Conservation (phyloP, 1,284 basidiomycete species). For the Boletellus sp. region DNA sequence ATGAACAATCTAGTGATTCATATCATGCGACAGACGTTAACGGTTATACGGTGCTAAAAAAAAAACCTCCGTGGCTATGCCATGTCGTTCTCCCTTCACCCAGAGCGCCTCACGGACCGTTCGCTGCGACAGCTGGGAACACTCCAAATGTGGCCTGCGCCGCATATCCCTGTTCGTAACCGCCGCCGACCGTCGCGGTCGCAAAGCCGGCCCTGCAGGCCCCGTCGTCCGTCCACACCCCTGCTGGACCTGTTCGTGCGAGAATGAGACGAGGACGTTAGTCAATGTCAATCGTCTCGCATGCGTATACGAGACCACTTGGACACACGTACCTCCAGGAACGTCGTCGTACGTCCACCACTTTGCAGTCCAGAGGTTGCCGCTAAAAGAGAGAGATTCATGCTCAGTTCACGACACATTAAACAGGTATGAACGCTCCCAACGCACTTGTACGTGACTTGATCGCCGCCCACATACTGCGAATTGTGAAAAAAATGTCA, state of each 20-base stretch:
- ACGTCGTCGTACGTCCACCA: conserved; percentile 21
- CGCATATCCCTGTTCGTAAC: background rate
- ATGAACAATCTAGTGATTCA: too few relatives aligned
- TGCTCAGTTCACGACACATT: background rate
- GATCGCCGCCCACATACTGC: conserved; percentile 20
- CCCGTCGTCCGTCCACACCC: conserved; percentile 19
- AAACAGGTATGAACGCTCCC: background rate
- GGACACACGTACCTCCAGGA: conserved; percentile 17
- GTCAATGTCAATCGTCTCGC: background rate
- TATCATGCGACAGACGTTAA: too few relatives aligned
- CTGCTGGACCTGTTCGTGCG: conserved; percentile 11
- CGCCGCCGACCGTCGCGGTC: conserved; percentile 1
- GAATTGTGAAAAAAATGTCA: background rate
- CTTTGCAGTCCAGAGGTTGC: conserved; percentile 20
- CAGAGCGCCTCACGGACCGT: conserved; percentile 2
- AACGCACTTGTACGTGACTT: conserved; percentile 22
- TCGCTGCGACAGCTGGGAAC: background rate
- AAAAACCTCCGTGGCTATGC: too few relatives aligned
- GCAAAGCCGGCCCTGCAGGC: conserved; percentile 7
- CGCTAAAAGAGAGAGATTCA: conserved; percentile 8
- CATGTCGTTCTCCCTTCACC: too few relatives aligned
- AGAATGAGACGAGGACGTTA: background rate
- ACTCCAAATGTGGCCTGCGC: conserved; percentile 12
- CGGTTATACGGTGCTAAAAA: too few relatives aligned
- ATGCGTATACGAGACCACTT: background rate